phyloP scores from a whole-genome alignment of 2,329 filamentous ascomycete species.

The Aspergillus unguis region DNA sequence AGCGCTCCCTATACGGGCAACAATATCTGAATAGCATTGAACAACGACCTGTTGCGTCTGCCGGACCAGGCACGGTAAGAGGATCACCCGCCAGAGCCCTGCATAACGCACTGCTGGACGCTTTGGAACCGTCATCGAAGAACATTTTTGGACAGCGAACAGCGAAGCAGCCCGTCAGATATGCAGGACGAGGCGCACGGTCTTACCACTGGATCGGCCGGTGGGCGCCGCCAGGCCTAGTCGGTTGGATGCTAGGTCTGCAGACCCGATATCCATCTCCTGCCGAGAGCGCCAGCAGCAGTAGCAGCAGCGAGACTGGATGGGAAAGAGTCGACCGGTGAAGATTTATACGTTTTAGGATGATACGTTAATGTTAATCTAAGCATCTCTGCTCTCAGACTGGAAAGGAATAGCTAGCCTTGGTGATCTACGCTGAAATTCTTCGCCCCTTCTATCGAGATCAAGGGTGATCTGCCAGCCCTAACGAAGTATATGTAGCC shows the following conservation, averaged over 20 bases:
- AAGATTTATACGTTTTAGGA: neutral
- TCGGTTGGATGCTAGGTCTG: conserved; percentile 93
- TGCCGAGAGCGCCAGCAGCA: conserved; percentile 18
- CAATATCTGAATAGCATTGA: conserved; percentile 45
- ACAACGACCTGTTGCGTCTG: conserved; percentile 37
- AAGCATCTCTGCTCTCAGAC: conserved; percentile 8
- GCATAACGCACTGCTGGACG: conserved; percentile 86
- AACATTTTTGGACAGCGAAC: conserved; percentile 38
- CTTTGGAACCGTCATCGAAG: conserved; percentile 58
- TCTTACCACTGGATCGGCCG: conserved; percentile 82
- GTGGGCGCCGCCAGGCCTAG: conserved; percentile 71
- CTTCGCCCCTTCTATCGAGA: neutral
- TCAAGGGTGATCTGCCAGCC: neutral
- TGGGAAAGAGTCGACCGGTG: conserved; percentile 13
- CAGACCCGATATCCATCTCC: conserved; percentile 36
- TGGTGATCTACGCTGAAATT: conserved; percentile 2
- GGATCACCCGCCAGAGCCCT: conserved; percentile 74
- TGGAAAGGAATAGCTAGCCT: conserved; percentile 1
- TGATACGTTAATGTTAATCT: neutral
- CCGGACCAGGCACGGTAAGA: conserved; percentile 43
- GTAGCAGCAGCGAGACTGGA: conserved; percentile 11
- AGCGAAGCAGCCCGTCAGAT: conserved; percentile 56
- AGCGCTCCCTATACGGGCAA: conserved; percentile 50
- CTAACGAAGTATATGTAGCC: neutral
- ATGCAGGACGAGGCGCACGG: conserved; percentile 78